Base-by-base conservation (phyloP, 1,284 basidiomycete genomes). In the Tylopilus sp. region DNA sequence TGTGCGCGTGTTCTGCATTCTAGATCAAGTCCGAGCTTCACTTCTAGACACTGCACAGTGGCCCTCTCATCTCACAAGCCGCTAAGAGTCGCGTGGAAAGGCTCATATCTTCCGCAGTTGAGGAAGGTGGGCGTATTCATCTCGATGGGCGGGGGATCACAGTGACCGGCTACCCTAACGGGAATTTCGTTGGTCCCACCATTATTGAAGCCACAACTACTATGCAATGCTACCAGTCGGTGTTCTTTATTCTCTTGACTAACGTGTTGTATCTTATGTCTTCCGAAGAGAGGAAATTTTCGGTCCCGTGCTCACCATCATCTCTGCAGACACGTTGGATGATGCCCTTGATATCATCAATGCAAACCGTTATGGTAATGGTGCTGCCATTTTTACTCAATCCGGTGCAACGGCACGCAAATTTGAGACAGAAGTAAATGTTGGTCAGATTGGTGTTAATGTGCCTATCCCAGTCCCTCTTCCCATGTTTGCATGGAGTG, bases 121-220 rank as follows among this genome's bases (percentile, higher is more conserved):
- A 84, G 45, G 87, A 98, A 72, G 95, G 95, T 24, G 96, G 94
- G 29, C 85, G 83, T 63, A 89, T 98, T 61, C 76, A 86, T 51
- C 84, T 98, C 25, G 96, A 99, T 69, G 96, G 96, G 17, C 82
- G 94, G 28, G 78, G 81, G 37, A 68, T 84, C 56, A 68, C 75
- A 39, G 88, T 94, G 4, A 73, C 84, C 6, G 86, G 80, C 1
- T 98, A 95, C 70, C 88, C 90, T 7, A 74, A 92, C 50, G 96
- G 96, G 31, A 98, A 98, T 77, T 99, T 96, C 72, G 86, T 99
- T 57, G 96, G 94, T 5, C 94, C 96, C 0, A 96, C 94, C 5
- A 79, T 99, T 48, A 82, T 98, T 54, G 86, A 96, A 70, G 92
- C 85, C 7, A 80, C 79, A 19, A 89, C 89, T 8, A 80, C 79